These are phyloP conservation scores for Torulaspora quercuum DNA, from an alignment of 805 yeast genomes.

Conservation along the genomic window DNA sequence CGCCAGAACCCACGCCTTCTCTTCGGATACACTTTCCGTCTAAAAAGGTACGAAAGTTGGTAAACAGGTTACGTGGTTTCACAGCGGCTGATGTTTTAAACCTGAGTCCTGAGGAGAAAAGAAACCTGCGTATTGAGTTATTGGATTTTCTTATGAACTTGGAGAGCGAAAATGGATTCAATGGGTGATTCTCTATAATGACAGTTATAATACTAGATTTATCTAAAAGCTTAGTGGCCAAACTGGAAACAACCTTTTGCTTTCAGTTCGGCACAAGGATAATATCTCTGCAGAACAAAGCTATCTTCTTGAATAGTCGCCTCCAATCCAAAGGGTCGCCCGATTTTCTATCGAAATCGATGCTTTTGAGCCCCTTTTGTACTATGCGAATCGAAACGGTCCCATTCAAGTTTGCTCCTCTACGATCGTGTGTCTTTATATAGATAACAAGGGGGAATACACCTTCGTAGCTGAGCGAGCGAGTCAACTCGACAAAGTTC, in stretches of 20 bases:
- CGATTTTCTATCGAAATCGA: conserved; percentile 52
- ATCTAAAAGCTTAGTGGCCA: conserved; percentile 1
- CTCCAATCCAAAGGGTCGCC: conserved; percentile 79
- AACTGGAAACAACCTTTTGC: no score
- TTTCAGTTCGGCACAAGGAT: conserved; percentile 42
- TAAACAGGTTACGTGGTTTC: conserved; percentile 20
- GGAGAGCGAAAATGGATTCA: conserved; percentile 15
- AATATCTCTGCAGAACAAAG: conserved; percentile 54
- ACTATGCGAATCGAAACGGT: conserved; percentile 42
- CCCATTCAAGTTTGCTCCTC: conserved; percentile 46
- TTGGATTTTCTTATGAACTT: conserved; percentile 28
- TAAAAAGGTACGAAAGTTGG: conserved; percentile 22
- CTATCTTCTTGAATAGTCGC: conserved; percentile 55
- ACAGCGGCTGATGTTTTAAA: conserved; percentile 16
- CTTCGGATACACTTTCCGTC: conserved; percentile 22
- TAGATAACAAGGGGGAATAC: conserved; percentile 40
- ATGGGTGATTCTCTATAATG: neutral
- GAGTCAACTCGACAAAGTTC: conserved; percentile 19
- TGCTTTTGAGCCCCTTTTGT: conserved; percentile 43
- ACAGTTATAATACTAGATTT: no score
- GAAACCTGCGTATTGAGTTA: conserved; percentile 25
- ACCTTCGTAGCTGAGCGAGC: conserved; percentile 21
- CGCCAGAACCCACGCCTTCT: conserved; percentile 15
- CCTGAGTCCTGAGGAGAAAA: conserved; percentile 23
- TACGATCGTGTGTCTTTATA: conserved; percentile 43